phyloP scores from a whole-genome alignment of 1,284 basidiomycete genomes.

The Ceratobasidium sp. region DNA sequence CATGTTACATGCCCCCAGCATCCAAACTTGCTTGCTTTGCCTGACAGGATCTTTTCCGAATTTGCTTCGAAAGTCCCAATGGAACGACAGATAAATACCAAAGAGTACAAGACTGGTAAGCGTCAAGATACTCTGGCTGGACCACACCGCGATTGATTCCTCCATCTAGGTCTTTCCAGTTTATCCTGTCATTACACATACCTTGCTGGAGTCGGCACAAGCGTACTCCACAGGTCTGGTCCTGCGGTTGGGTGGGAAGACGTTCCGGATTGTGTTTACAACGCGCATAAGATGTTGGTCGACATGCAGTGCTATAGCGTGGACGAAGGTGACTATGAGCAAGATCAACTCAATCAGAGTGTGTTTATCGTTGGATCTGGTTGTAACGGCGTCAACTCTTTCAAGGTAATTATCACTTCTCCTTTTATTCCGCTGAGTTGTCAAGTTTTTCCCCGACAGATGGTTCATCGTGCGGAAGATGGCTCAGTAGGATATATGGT shows the following conservation, averaged over 20 bases:
- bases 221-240: conserved; percentile 10
- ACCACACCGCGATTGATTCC: neutral
- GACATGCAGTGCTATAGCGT: conserved; percentile 24
- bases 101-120: conserved; percentile 24
- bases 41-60: conserved; percentile 28
- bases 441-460: neutral
- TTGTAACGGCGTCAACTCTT: neutral
- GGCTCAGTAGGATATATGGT: conserved; percentile 37
- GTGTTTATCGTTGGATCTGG: conserved; percentile 38
- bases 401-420: neutral
- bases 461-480: conserved; percentile 33
- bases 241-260: conserved; percentile 28
- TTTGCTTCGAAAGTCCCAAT: conserved; percentile 36
- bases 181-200: conserved; percentile 43
- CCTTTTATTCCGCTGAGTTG: neutral
- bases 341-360: conserved; percentile 32
- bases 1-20: conserved; percentile 40
- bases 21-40: neutral
- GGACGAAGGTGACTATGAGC: neutral
- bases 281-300: conserved; percentile 16
- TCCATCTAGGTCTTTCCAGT: conserved; percentile 12
- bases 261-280: conserved; percentile 31
- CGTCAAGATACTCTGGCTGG: neutral
- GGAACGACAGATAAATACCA: conserved; percentile 31
- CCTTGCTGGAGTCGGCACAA: conserved; percentile 27